Evolutionary conservation across 495 filamentous ascomycete genomes (phyloP).

Genomic region (Aspergillus cavernicola): DNA sequence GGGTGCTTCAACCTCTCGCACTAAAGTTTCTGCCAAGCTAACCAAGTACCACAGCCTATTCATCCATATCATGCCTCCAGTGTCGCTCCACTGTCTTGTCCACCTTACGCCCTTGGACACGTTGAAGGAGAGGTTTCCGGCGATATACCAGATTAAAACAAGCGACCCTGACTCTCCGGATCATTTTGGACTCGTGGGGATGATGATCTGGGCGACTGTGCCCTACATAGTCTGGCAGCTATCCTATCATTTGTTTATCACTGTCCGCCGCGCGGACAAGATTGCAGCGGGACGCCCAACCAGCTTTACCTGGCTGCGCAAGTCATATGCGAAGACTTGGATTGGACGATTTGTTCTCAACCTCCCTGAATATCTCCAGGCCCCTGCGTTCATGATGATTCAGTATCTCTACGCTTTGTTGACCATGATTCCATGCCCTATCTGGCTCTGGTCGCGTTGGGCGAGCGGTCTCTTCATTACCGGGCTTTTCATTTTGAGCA

Average conservation of each 20-base stretch:
- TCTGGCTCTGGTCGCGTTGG: slow-evolving; percentile 93
- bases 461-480: slow-evolving; percentile 72
- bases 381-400: slow-evolving; percentile 91
- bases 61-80: slow-evolving; percentile 98
- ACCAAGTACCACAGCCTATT: slow-evolving; percentile 65
- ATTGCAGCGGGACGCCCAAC: slow-evolving; percentile 95
- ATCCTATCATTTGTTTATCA: slow-evolving; percentile 87
- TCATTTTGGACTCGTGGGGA: slow-evolving; percentile 75
- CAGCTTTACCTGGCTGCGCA: slow-evolving; percentile 94
- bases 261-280: slow-evolving; percentile 84
- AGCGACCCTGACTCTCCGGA: slow-evolving; percentile 64
- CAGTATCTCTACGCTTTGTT: slow-evolving; percentile 86
- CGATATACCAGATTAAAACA: slow-evolving; percentile 76
- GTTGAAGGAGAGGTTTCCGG: slow-evolving; percentile 74
- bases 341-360: slow-evolving; percentile 81
- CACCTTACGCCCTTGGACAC: slow-evolving; percentile 67
- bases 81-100: slow-evolving; percentile 84
- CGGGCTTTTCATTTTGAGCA: slow-evolving; percentile 79
- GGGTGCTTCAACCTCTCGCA: slow-evolving; percentile 20
- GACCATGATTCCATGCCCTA: slow-evolving; percentile 89
- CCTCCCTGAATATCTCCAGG: slow-evolving; percentile 72
- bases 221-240: slow-evolving; percentile 94
- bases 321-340: slow-evolving; percentile 80
- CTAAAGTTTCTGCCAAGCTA: slow-evolving; percentile 5
- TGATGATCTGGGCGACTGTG: slow-evolving; percentile 91